Base-by-base conservation (phyloP, 495 filamentous ascomycete genomes). In the Neurospora pannonica region DNA sequence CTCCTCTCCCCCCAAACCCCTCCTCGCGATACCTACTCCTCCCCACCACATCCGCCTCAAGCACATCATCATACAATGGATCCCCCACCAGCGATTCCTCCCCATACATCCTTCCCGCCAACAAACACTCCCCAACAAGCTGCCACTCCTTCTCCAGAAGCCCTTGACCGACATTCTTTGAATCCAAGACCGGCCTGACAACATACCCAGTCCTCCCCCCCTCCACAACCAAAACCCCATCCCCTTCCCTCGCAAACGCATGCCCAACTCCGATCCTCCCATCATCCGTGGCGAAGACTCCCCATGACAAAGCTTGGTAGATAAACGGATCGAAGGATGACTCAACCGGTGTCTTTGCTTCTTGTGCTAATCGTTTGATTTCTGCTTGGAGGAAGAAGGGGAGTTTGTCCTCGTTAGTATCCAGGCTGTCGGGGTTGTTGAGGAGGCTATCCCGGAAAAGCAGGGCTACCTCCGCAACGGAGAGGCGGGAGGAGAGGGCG, bases 361-460 rank as follows among this genome's bases (percentile, higher is more conserved):
- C 3, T 10, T 3, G 43, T 48, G 43, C 43, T 21, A 48, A 0
- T 48, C 43, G n/a, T n/a, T 48, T 48, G 43, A 48, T 4, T 48
- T 21, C 43, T 5, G 43, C 43, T 48, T 48, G 43, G 8, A 48
- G 10, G 43, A 48, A 48, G 9, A 48, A 48, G n/a, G 43, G 43
- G 3, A 48, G 0, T 0, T 21, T 17, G 2, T 46, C n/a, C 11
- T 48, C 43, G 3, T 46, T 48, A 0, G n/a, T 0, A 5, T 11
- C 4, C 1, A 42, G 5, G 6, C 39, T 8, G 0, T 48, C 0
- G 19, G 3, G 3, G 42, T 1, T 10, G 5, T 46, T 4, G 43
- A 48, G n/a, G 43, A 48, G 3, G n/a, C 3, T 21, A 48, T 48
- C 43, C n/a, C n/a, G 43, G 0, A 48, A n/a, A 21, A 48, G n/a